These are phyloP conservation scores for Neurospora discreta DNA, from an alignment of 495 filamentous ascomycete species.

Conservation along the genomic window DNA sequence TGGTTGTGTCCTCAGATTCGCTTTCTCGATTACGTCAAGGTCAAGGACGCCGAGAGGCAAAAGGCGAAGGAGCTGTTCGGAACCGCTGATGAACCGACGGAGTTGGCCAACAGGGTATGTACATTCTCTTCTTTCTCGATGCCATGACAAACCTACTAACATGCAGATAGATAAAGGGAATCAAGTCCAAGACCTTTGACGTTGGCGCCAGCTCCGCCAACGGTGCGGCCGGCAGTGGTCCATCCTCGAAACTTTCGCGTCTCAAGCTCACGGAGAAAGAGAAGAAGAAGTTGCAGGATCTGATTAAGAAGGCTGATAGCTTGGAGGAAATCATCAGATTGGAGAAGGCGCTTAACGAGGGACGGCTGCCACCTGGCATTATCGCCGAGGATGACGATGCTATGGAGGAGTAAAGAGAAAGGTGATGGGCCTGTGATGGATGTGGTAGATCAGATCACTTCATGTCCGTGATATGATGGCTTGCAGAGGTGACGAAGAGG, in stretches of 20 bases:
- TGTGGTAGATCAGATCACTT: not conserved
- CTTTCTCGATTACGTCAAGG: constrained; percentile 88
- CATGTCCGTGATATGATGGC: not conserved
- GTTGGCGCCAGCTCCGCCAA: constrained; percentile 34
- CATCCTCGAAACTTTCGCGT: constrained; percentile 52
- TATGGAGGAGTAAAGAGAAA: constrained; percentile 35
- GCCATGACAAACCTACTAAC: not conserved
- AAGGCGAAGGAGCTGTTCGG: constrained; percentile 75
- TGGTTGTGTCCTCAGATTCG: constrained; percentile 76
- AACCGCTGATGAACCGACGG: constrained; percentile 59
- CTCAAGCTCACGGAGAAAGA: constrained; percentile 54
- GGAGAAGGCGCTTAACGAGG: constrained; percentile 81
- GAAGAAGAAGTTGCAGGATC: constrained; percentile 53
- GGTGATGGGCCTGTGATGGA: not conserved
- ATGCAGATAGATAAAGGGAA: constrained; percentile 60
- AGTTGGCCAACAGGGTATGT: constrained; percentile 42
- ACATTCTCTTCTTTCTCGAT: not conserved
- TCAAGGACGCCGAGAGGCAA: constrained; percentile 72
- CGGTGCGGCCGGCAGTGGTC: constrained; percentile 22
- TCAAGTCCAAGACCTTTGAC: constrained; percentile 78
- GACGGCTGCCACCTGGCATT: constrained; percentile 62
- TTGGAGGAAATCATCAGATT: constrained; percentile 72
- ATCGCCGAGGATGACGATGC: constrained; percentile 36
- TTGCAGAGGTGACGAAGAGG: not conserved
- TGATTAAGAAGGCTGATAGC: constrained; percentile 66